These are phyloP conservation scores for Myrmaecium sp. DNA, from an alignment of 2,329 filamentous ascomycete species.

Conservation along the genomic window DNA sequence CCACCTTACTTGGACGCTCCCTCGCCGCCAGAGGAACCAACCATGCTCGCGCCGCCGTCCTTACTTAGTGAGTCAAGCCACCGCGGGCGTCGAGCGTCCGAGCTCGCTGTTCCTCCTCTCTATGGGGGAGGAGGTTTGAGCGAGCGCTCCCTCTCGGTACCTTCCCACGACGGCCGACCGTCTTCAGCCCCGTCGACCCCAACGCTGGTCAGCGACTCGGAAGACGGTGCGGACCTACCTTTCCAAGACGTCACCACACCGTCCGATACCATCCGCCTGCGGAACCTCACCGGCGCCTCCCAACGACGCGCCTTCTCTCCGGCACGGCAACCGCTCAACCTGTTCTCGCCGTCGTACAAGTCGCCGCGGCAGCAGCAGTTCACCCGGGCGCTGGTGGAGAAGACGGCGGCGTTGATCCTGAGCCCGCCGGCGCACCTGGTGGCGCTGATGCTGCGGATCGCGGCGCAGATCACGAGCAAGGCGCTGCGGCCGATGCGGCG, in stretches of 20 bases:
- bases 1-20: conserved; percentile 17
- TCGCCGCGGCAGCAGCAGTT: conserved; percentile 19
- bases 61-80: conserved; percentile 11
- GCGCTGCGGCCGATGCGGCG: conserved; percentile 18
- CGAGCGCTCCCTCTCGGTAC: conserved; percentile 3
- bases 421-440: conserved; percentile 69
- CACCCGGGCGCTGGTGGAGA: conserved; percentile 46
- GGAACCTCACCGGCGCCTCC: conserved; percentile 34
- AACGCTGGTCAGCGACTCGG: conserved; percentile 25
- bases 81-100: conserved; percentile 20
- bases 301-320: conserved; percentile 45
- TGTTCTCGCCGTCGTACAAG: conserved; percentile 38
- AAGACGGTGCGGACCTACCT: conserved; percentile 22
- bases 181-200: conserved; percentile 26
- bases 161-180: conserved; percentile 8
- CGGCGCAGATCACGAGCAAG: conserved; percentile 49
- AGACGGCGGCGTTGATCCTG: conserved; percentile 60
- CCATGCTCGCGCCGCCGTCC: background rate
- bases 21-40: conserved; percentile 4
- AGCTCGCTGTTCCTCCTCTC: conserved; percentile 16
- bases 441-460: conserved; percentile 63
- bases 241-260: conserved; percentile 23
- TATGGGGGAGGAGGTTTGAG: conserved; percentile 8
- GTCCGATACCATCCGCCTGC: conserved; percentile 19
- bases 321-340: conserved; percentile 48